Conservation (phyloP, 1,284 basidiomycete species). For the Sanguinoderma infundibulare region DNA sequence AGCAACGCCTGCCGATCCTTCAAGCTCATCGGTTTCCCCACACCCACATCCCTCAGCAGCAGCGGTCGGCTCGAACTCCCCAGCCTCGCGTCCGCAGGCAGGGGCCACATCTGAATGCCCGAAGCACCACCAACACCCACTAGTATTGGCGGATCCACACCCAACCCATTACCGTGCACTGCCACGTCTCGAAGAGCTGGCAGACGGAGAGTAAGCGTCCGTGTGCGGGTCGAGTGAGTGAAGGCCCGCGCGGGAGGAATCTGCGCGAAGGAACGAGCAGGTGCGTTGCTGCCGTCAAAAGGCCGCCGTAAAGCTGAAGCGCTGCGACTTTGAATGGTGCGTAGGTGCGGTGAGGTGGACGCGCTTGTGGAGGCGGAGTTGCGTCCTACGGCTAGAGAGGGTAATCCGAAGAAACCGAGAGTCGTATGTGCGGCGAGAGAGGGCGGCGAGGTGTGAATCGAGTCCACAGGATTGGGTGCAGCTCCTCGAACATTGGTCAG, state of each 20-base stretch:
- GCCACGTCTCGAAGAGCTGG: neutral
- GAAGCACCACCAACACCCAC: neutral
- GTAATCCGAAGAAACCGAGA: neutral
- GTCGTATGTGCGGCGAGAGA: neutral
- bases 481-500: neutral
- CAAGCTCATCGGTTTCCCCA: constrained; percentile 32
- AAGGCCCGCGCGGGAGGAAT: too few species aligned
- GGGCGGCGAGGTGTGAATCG: neutral
- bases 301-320: neutral
- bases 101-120: neutral
- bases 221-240: neutral
- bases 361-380: neutral
- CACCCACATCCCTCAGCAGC: neutral
- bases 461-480: neutral
- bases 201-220: neutral
- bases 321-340: neutral
- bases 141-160: neutral
- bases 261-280: neutral
- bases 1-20: constrained; percentile 29
- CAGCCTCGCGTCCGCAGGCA: neutral
- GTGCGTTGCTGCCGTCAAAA: neutral
- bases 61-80: neutral
- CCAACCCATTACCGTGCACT: neutral
- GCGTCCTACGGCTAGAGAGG: neutral
- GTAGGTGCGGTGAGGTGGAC: neutral